phyloP scores from a whole-genome alignment of 129 eudicot genomes.

The Erigeron canadensis region DNA sequence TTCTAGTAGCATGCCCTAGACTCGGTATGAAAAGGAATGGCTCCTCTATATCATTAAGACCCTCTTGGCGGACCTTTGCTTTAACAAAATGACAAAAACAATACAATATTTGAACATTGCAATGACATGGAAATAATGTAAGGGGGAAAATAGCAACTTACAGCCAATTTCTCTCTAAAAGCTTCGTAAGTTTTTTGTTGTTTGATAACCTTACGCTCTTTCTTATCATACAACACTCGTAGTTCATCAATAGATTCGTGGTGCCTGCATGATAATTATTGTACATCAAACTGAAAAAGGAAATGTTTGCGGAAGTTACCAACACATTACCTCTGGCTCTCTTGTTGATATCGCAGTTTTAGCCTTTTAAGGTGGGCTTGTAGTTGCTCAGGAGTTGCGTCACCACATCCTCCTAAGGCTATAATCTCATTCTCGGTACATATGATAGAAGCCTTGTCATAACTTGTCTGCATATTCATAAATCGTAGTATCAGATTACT shows the following conservation, averaged over 20 bases:
- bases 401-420: constrained; percentile 64
- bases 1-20: too few species aligned
- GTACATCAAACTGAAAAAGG: neutral
- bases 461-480: constrained; percentile 50
- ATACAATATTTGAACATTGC: neutral
- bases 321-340: constrained; percentile 56
- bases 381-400: constrained; percentile 63
- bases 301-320: neutral
- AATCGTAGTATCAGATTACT: constrained; percentile 4
- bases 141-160: constrained; percentile 32
- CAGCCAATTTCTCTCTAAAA: constrained; percentile 70
- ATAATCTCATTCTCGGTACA: constrained; percentile 85
- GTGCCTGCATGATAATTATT: constrained; percentile 43
- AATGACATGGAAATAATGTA: neutral
- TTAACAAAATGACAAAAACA: neutral
- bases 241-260: constrained; percentile 82
- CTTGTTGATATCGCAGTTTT: constrained; percentile 58
- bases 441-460: constrained; percentile 70
- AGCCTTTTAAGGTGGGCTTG: constrained; percentile 62
- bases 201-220: constrained; percentile 57
- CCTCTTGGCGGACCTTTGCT: too few species aligned
- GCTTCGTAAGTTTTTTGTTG: constrained; percentile 73
- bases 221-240: constrained; percentile 61
- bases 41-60: too few species aligned
- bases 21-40: too few species aligned